phyloP scores from a whole-genome alignment of 148 eudicot genomes.

The Suaeda aralocaspica region DNA sequence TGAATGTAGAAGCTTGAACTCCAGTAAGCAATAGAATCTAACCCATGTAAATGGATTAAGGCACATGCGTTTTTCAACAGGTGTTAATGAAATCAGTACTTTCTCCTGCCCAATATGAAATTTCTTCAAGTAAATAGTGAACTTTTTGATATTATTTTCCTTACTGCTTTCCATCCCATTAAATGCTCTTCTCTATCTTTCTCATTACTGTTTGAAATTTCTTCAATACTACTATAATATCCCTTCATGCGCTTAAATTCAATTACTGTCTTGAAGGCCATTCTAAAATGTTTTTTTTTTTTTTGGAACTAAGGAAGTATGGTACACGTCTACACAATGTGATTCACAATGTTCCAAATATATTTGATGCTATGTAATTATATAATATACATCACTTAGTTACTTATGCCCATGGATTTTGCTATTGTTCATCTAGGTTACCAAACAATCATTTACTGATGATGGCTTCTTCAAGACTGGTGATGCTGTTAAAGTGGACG shows the following conservation, averaged over 20 bases:
- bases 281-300: no score
- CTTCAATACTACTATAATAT: no score
- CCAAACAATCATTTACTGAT: conserved; percentile 71
- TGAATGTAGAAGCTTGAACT: no score
- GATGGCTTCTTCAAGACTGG: conserved; percentile 95
- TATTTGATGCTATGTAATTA: background rate
- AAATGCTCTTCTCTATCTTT: no score
- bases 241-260: no score
- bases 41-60: background rate
- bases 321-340: background rate
- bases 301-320: background rate
- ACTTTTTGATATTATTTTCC: no score
- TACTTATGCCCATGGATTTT: background rate
- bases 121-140: no score
- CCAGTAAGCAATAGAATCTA: background rate
- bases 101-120: background rate
- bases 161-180: no score
- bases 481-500: conserved; percentile 78
- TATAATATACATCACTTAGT: background rate
- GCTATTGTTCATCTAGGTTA: conserved; percentile 52
- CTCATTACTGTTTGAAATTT: no score
- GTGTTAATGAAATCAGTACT: background rate
- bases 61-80: background rate
- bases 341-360: background rate
- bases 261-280: no score